phyloP scores from a whole-genome alignment of 805 yeast genomes.

The Wickerhamiella parazyma region DNA sequence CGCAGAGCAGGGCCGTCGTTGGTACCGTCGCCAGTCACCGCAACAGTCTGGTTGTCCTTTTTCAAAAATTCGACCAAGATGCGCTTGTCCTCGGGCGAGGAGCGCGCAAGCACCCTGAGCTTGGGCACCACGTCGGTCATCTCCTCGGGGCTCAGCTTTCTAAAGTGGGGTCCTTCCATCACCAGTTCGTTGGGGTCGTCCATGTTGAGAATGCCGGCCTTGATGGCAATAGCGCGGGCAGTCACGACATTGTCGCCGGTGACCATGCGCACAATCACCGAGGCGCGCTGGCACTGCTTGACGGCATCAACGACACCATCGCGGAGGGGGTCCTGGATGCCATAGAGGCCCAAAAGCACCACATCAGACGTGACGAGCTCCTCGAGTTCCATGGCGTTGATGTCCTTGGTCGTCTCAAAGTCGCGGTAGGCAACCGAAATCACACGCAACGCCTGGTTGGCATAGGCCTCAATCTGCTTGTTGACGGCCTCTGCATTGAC shows the following conservation, averaged over 20 bases:
- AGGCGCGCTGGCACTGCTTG: slow-evolving; percentile 70
- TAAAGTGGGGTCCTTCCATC: slow-evolving; percentile 89
- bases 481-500: slow-evolving; percentile 25
- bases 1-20: slow-evolving; percentile 97
- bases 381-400: slow-evolving; percentile 18
- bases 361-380: slow-evolving; percentile 21
- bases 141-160: slow-evolving; percentile 47
- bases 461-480: slow-evolving; percentile 41
- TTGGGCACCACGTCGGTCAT: slow-evolving; percentile 52
- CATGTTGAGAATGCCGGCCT: slow-evolving; percentile 56
- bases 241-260: slow-evolving; percentile 93
- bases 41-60: slow-evolving; percentile 80
- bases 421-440: slow-evolving; percentile 78
- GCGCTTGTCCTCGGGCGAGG: slow-evolving; percentile 92
- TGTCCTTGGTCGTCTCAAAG: slow-evolving; percentile 21
- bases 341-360: slow-evolving; percentile 62
- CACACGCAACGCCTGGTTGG: slow-evolving; percentile 73
- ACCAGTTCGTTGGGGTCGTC: slow-evolving; percentile 44
- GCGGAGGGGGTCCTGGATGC: slow-evolving; percentile 90
- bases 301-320: slow-evolving; percentile 86
- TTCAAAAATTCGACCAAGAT: slow-evolving; percentile 70
- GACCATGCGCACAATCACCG: slow-evolving; percentile 93
- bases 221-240: slow-evolving; percentile 78
- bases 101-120: slow-evolving; percentile 77
- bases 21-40: slow-evolving; percentile 98